Evolutionary conservation across 495 filamentous ascomycete species (phyloP).

Genomic region (Aspergillus coremiiformis): DNA sequence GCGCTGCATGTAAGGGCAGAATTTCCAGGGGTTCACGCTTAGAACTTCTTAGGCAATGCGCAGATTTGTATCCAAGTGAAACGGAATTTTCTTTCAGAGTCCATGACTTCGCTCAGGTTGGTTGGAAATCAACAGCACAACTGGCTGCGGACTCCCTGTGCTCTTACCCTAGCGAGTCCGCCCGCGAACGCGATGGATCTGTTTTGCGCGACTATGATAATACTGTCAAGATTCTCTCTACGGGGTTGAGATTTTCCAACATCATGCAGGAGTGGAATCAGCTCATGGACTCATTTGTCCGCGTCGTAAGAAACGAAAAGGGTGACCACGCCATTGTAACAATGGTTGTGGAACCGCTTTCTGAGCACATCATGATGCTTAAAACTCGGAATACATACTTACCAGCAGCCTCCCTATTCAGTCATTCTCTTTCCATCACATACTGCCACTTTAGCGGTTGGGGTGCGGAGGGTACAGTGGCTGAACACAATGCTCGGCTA

Average conservation of each 20-base stretch:
- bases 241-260: conserved; percentile 47
- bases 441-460: conserved; percentile 15
- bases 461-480: neutral
- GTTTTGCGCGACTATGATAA: conserved; percentile 60
- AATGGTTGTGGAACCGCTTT: conserved; percentile 63
- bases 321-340: conserved; percentile 56
- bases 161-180: conserved; percentile 36
- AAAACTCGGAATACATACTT: conserved; percentile 17
- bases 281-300: conserved; percentile 51
- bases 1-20: conserved; percentile 47
- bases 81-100: conserved; percentile 4
- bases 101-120: conserved; percentile 14
- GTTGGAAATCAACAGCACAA: conserved; percentile 33
- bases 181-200: conserved; percentile 37
- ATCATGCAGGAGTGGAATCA: conserved; percentile 48
- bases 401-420: conserved; percentile 27
- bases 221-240: conserved; percentile 55
- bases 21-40: conserved; percentile 38
- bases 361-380: conserved; percentile 36
- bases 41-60: conserved; percentile 37
- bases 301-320: conserved; percentile 54
- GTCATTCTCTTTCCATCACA: conserved; percentile 28
- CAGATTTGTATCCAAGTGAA: conserved; percentile 18
- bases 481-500: neutral
- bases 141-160: conserved; percentile 27